Evolutionary conservation across 352 stramenopile species (phyloP).

Genomic region (Pythium aquatile): DNA sequence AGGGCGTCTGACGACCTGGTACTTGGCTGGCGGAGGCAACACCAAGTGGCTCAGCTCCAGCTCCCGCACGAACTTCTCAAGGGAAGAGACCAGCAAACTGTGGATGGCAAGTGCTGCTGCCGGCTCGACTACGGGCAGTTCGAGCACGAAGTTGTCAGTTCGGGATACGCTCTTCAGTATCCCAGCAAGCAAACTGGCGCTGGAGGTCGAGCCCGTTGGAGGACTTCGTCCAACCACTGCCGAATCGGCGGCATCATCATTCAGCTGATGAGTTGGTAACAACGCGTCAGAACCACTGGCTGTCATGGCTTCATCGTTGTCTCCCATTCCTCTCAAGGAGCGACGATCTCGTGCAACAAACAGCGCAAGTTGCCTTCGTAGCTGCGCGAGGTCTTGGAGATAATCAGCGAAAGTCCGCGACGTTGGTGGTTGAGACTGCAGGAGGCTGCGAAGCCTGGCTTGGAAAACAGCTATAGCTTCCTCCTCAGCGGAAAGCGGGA

Average conservation of each 20-base stretch:
- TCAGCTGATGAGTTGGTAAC: not conserved
- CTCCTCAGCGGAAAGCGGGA: constrained; percentile 18
- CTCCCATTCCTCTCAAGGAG: constrained; percentile 9
- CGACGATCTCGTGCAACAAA: constrained; percentile 24
- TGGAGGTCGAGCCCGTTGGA: not conserved
- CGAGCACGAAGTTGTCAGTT: constrained; percentile 49
- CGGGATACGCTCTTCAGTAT: constrained; percentile 14
- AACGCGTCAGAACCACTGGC: not conserved
- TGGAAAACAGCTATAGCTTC: constrained; percentile 39
- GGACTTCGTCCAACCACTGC: not conserved
- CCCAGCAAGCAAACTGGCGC: not conserved
- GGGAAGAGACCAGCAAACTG: constrained; percentile 38
- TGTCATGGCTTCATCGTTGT: not conserved
- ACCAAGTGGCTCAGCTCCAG: constrained; percentile 56
- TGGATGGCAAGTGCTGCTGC: constrained; percentile 58
- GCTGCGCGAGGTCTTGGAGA: not conserved
- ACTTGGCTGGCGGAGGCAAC: constrained; percentile 61
- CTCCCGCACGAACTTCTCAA: constrained; percentile 71
- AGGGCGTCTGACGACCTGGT: constrained; percentile 77
- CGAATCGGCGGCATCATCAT: not conserved
- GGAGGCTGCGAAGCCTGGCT: not conserved
- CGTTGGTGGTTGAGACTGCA: not conserved
- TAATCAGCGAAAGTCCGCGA: constrained; percentile 15
- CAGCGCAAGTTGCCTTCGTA: constrained; percentile 11
- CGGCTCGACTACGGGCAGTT: constrained; percentile 48